Evolutionary conservation across 768 basidiomycete species (phyloP), one percentile per base, ranked within the genome.

Genomic region (Fibroporia radiculosa): DNA sequence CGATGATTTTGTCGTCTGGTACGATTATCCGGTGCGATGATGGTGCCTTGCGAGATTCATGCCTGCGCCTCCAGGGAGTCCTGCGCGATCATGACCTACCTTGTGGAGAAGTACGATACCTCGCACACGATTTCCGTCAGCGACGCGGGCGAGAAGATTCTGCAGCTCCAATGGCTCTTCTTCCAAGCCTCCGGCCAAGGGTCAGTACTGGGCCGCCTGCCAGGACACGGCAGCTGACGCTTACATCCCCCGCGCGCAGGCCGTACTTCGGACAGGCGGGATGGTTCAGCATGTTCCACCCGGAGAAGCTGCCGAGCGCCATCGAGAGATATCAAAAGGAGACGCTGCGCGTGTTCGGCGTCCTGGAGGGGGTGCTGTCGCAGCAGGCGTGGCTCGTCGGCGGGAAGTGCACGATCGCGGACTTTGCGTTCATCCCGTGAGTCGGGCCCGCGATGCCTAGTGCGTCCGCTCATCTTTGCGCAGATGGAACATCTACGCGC

Each of bases 91-190:
- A 40, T 72, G 23, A 51, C 66, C 3, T 74, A 71, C 57, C 58
- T 74, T 29, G 57, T 57, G 13, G 66, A 70, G 47, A 58, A 62
- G 43, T 74, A 73, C 51, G 74, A 76, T 55, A 55, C 45, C n/a
- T 67, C 70, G 26, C 52, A 60, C 58, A 68, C 66, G 59, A 42
- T 60, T 22, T 51, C 52, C 24, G 47, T 54, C 16, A 23, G 40
- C 1, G 44, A 40, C 35, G 24, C n/a, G 5, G 44, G 45, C 12
- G 56, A 55, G 8, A 50, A 54, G 43, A 42, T 26, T 44, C 13
- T 12, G 7, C 41, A 51, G 33, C 44, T 65, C 12, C 68, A 66
- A 53, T 73, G 69, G 72, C 67, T 73, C 41, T 69, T 69, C 58
- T 74, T 71, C 56, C 61, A 62, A 25, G 44, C 51, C 14, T 60